Base-by-base conservation (phyloP, 495 filamentous ascomycete species). In the Sordaria brevicollis region DNA sequence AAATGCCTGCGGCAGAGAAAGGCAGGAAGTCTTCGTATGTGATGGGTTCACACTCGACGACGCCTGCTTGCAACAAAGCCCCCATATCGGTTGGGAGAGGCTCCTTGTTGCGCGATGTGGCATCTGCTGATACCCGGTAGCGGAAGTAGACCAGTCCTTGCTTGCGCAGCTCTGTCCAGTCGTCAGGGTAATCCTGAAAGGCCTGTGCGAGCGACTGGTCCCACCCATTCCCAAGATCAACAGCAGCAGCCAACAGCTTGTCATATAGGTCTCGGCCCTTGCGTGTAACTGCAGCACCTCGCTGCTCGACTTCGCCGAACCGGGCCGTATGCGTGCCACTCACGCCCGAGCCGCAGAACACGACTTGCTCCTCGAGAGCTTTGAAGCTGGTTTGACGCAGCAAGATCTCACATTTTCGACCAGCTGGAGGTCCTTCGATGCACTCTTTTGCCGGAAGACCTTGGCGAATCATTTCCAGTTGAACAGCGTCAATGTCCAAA, bases 11-110 rank as follows among this genome's bases (percentile, higher is more conserved):
- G 1, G 81, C 81, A 4, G 79, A 81, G 2, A 83, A 69, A 3
- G 81, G 81, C 9, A 83, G 73, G 69, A 83, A 83, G 38, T 83
- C 81, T 65, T 83, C 81, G 41, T 83, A 83, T 1, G 76, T 81
- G 17, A 83, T 74, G 17, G 80, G 80, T 62, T 78, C 76, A 41
- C 73, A 77, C 65, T 70, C 70, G 13, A 83, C 15, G 5, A 78
- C 35, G 0, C 68, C 67, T 1, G 74, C 43, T 31, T 72, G 35
- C 15, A 83, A 17, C 10, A 83, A 76, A 19, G 75, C 54, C 3
- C 73, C 41, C 35, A 81, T 19, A 2, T 65, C 17, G 8, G 62
- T 66, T n/a, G n/a, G n/a, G n/a, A n/a, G n/a, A n/a, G n/a, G n/a
- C n/a, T n/a, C n/a, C n/a, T n/a, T n/a, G n/a, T n/a, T n/a, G n/a